phyloP scores from a whole-genome alignment of 2,329 filamentous ascomycete genomes.

The Hymenoscyphus linearis region DNA sequence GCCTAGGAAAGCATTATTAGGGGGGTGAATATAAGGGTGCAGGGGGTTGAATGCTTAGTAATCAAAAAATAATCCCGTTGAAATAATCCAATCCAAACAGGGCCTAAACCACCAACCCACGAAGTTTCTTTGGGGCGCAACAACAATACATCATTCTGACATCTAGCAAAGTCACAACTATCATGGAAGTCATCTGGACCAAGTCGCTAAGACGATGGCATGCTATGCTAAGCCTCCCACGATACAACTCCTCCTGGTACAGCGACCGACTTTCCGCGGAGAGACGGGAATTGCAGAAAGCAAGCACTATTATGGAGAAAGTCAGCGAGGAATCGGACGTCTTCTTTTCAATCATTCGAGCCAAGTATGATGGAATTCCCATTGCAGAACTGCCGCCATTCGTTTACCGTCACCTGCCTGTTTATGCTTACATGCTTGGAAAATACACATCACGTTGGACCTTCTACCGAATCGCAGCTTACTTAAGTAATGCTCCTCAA shows the following conservation, averaged over 20 bases:
- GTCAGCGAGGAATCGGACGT: slow-evolving; percentile 36
- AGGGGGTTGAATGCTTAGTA: too few species aligned
- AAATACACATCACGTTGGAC: slow-evolving; percentile 35
- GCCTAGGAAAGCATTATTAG: too few species aligned
- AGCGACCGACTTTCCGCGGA: neutral
- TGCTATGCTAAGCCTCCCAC: neutral
- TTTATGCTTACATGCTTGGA: slow-evolving; percentile 35
- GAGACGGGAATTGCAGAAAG: neutral
- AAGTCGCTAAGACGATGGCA: neutral
- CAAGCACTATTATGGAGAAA: neutral
- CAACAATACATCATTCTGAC: too few species aligned
- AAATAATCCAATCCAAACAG: too few species aligned
- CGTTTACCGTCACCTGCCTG: slow-evolving; percentile 10
- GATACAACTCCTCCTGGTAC: neutral
- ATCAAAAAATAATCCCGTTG: too few species aligned
- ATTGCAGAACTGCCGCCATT: slow-evolving; percentile 22
- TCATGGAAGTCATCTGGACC: neutral
- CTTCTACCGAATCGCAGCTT: slow-evolving; percentile 32
- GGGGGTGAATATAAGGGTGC: too few species aligned
- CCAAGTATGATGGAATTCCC: slow-evolving; percentile 33
- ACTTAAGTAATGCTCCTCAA: slow-evolving; percentile 24
- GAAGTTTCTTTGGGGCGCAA: too few species aligned
- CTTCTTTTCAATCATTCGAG: slow-evolving; percentile 34
- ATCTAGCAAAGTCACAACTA: neutral
- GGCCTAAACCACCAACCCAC: too few species aligned